Conservation (phyloP, 192 early-diverging fungal genomes). For the Borealophlyctis nickersoniae region DNA sequence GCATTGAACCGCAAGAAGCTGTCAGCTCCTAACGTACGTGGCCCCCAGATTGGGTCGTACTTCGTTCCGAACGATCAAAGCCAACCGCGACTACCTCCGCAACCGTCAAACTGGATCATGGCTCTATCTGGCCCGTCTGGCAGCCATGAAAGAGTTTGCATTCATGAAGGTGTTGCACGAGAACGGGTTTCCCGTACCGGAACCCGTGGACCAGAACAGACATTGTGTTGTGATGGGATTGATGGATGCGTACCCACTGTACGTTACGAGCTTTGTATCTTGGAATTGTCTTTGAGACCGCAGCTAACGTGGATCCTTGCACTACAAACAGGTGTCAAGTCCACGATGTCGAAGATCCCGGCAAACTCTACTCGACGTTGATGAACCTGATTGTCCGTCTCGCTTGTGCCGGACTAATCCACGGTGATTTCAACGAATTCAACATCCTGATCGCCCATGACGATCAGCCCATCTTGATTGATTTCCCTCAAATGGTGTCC, state of each 20-base stretch:
- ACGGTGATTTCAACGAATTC: constrained; percentile 99
- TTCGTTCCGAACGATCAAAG: constrained; percentile 95
- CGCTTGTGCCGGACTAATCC: constrained; percentile 92
- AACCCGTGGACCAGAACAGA: constrained; percentile 86
- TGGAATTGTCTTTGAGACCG: neutral
- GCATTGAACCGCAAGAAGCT: neutral
- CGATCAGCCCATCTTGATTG: constrained; percentile 88
- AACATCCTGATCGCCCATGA: constrained; percentile 85
- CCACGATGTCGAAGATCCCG: constrained; percentile 78
- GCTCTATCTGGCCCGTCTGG: constrained; percentile 98
- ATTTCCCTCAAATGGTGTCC: constrained; percentile 99
- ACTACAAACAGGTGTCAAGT: constrained; percentile 70
- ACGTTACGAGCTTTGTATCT: constrained; percentile 7
- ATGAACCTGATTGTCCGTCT: constrained; percentile 96
- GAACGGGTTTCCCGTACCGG: constrained; percentile 94
- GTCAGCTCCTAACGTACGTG: neutral
- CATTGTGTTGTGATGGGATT: constrained; percentile 98
- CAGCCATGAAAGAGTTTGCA: constrained; percentile 96
- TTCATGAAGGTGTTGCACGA: constrained; percentile 98
- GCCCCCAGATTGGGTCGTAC: constrained; percentile 79
- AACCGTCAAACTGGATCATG: constrained; percentile 94
- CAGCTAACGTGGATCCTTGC: neutral
- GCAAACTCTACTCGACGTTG: constrained; percentile 86
- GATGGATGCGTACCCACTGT: constrained; percentile 89
- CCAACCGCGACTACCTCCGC: constrained; percentile 94